Percentiles rank a stretch among this genome's conserved stretches.
phyloP scores from a whole-genome alignment of 2,329 filamentous ascomycete genomes.

The Calonectria honghensis region DNA sequence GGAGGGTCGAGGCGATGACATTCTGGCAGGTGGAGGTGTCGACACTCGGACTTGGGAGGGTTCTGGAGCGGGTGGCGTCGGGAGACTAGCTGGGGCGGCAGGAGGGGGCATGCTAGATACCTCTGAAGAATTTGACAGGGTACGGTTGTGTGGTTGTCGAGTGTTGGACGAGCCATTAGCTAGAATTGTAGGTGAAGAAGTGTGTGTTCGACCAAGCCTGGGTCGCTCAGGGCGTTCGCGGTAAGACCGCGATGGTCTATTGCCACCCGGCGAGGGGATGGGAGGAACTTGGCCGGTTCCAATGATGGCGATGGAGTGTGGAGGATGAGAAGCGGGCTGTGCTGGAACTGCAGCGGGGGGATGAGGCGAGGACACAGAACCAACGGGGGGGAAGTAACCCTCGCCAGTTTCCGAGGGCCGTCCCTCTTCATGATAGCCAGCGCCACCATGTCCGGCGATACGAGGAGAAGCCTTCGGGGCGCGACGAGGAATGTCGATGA shows the following conservation, averaged over 20 bases:
- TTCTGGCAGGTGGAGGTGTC: constrained; percentile 70
- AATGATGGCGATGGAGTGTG: constrained; percentile 86
- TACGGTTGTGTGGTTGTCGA: constrained; percentile 70
- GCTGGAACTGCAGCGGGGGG: constrained; percentile 63
- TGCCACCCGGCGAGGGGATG: constrained; percentile 87
- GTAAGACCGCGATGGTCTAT: constrained; percentile 71
- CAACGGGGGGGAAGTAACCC: constrained; percentile 88
- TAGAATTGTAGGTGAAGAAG: constrained; percentile 85
- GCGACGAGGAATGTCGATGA: constrained; percentile 90
- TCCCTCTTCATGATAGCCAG: constrained; percentile 78
- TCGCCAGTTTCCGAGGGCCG: constrained; percentile 81
- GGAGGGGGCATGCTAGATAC: constrained; percentile 65
- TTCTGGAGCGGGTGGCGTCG: constrained; percentile 73
- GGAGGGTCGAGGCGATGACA: constrained; percentile 69
- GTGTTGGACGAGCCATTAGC: constrained; percentile 66
- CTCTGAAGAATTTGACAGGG: constrained; percentile 77
- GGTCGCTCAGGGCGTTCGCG: constrained; percentile 76
- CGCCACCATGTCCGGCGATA: constrained; percentile 60
- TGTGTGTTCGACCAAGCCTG: constrained; percentile 81
- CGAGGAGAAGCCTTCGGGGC: constrained; percentile 85
- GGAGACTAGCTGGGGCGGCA: constrained; percentile 70
- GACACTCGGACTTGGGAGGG: constrained; percentile 66
- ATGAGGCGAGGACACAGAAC: constrained; percentile 66
- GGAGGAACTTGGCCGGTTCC: constrained; percentile 86
- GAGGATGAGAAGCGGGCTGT: constrained; percentile 59